Conservation (phyloP, 345 rosid genomes). For the Eutrema yunnanense region DNA sequence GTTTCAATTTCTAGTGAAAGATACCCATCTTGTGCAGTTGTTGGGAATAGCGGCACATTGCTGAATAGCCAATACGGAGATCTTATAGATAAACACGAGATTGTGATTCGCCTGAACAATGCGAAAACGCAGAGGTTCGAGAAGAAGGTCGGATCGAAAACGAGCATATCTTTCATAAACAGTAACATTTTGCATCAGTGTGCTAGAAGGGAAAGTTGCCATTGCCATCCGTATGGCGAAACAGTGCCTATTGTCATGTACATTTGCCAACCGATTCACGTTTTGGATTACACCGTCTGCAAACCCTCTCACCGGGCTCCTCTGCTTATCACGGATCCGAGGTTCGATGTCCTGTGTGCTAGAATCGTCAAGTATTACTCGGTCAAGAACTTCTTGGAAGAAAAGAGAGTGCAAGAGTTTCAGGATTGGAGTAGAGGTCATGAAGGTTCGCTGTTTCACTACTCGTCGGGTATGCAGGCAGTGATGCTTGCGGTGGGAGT, state of each 20-base stretch:
- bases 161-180: constrained; percentile 69
- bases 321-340: constrained; percentile 64
- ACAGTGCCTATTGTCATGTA: constrained; percentile 68
- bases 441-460: constrained; percentile 77
- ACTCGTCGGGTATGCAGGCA: constrained; percentile 94
- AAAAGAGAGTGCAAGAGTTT: constrained; percentile 41
- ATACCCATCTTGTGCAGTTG: constrained; percentile 80
- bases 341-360: constrained; percentile 71
- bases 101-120: constrained; percentile 82
- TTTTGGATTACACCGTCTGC: constrained; percentile 72
- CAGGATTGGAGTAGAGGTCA: constrained; percentile 60
- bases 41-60: constrained; percentile 88
- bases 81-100: constrained; percentile 75
- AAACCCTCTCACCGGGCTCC: constrained; percentile 54
- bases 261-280: constrained; percentile 78
- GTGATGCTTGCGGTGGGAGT: constrained; percentile 72
- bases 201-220: constrained; percentile 53
- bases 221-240: constrained; percentile 79
- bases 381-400: constrained; percentile 50
- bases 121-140: constrained; percentile 52
- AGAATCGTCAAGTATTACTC: constrained; percentile 88
- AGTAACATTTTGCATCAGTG: constrained; percentile 83
- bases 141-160: constrained; percentile 64
- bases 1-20: constrained; percentile 28
- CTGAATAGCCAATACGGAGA: constrained; percentile 46